phyloP scores from a whole-genome alignment of 495 filamentous ascomycete species.

The Alectoria sarmentosa region DNA sequence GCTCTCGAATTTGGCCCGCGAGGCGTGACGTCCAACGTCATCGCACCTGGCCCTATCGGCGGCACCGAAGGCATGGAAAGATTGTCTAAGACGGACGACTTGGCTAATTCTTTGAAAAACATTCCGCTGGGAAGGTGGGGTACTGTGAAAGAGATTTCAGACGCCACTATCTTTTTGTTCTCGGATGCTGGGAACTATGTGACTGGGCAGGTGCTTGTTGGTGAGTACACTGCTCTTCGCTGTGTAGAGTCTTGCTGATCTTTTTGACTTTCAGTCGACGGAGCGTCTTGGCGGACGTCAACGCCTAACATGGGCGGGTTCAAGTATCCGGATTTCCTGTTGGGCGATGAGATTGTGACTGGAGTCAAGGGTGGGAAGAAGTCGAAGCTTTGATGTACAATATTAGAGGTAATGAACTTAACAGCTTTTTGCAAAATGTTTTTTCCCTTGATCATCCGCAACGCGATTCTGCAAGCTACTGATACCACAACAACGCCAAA shows the following conservation, averaged over 20 bases:
- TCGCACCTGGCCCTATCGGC: conserved; percentile 72
- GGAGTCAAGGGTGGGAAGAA: conserved; percentile 56
- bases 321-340: conserved; percentile 58
- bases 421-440: background rate
- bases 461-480: background rate
- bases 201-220: conserved; percentile 18
- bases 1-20: conserved; percentile 83
- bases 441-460: too few species aligned
- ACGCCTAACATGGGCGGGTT: conserved; percentile 31
- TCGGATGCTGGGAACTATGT: conserved; percentile 61
- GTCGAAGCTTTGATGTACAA: conserved; percentile 50
- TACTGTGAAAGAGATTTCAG: conserved; percentile 80
- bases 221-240: background rate
- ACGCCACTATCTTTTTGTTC: conserved; percentile 85
- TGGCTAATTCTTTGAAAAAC: conserved; percentile 25
- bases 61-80: conserved; percentile 58
- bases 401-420: background rate
- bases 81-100: conserved; percentile 39
- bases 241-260: background rate
- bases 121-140: conserved; percentile 70
- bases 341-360: conserved; percentile 46
- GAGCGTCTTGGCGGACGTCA: conserved; percentile 59
- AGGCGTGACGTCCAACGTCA: conserved; percentile 83
- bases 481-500: background rate
- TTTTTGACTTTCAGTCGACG: conserved; percentile 49